Evolutionary conservation across 2,329 filamentous ascomycete genomes (phyloP).

Genomic region (Neopestalotiopsis sp.): DNA sequence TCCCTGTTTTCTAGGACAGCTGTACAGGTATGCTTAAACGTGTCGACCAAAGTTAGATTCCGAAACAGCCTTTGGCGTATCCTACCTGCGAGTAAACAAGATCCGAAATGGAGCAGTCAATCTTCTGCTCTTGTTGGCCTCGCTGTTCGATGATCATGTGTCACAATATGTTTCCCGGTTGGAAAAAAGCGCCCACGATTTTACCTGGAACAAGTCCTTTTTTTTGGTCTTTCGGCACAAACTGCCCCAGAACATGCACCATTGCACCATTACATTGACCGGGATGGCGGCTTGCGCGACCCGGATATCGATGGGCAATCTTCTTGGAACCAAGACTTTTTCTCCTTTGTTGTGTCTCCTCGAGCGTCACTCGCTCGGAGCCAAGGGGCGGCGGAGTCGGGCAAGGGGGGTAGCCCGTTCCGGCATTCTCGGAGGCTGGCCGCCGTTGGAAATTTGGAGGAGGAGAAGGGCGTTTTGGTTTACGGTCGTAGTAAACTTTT

Average conservation of each 20-base stretch:
- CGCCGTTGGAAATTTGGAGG: neutral
- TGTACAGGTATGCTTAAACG: neutral
- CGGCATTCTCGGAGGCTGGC: slow-evolving; percentile 2
- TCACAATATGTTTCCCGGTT: neutral
- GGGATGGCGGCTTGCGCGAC: neutral
- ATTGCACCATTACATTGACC: neutral
- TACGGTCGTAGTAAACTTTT: neutral
- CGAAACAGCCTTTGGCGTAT: neutral
- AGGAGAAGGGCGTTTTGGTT: too few species aligned
- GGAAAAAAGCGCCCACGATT: neutral
- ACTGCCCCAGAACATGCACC: neutral
- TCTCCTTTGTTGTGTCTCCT: neutral
- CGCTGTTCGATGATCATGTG: neutral
- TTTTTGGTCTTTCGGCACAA: neutral
- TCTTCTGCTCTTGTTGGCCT: neutral
- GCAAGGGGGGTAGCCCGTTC: neutral
- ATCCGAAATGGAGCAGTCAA: too few species aligned
- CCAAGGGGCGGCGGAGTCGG: neutral
- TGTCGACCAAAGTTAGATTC: neutral
- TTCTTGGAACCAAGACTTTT: neutral
- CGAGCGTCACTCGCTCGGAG: neutral
- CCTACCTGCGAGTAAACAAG: neutral
- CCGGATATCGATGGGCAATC: neutral
- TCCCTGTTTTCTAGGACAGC: neutral
- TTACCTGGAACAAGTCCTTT: neutral